Conservation (phyloP, 1,284 basidiomycete species). For the Ganoderma boninense region DNA sequence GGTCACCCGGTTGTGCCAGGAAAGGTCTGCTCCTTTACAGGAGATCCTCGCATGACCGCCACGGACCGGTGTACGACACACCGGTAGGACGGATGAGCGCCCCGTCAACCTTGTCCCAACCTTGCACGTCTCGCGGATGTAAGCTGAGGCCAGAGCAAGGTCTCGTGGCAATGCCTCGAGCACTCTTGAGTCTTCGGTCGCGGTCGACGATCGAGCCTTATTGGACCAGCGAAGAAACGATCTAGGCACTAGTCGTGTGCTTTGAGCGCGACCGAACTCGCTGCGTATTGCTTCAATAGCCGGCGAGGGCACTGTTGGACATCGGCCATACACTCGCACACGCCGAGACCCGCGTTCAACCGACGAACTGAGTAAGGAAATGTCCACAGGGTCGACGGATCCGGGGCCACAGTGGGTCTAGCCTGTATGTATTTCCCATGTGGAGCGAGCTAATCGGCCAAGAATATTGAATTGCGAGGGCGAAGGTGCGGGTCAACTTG, state of each 20-base stretch:
- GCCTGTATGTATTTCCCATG: not conserved
- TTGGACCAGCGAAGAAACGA: not conserved
- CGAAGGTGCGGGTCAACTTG: not conserved
- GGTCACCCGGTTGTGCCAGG: not conserved
- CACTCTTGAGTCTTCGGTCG: not conserved
- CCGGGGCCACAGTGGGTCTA: not conserved
- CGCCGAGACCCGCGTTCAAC: not conserved
- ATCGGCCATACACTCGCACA: not conserved
- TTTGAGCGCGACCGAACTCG: not conserved
- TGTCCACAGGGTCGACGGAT: not conserved
- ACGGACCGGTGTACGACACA: not conserved
- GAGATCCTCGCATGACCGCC: not conserved
- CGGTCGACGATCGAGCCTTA: not conserved
- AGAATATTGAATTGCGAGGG: not conserved
- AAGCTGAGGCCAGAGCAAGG: not conserved
- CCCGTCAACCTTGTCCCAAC: not conserved
- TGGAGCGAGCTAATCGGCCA: constrained; percentile 1
- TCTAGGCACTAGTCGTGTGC: not conserved
- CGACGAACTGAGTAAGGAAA: not conserved
- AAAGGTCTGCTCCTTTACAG: not conserved
- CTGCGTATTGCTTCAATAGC: not conserved
- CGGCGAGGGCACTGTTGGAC: not conserved
- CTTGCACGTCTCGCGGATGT: not conserved
- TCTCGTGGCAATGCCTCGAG: not conserved
- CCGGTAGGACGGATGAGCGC: not conserved